Percentiles rank a stretch among this genome's conserved stretches.
Evolutionary conservation across 2,329 filamentous ascomycete genomes (phyloP).

Genomic region (Bipolaris bicolor): DNA sequence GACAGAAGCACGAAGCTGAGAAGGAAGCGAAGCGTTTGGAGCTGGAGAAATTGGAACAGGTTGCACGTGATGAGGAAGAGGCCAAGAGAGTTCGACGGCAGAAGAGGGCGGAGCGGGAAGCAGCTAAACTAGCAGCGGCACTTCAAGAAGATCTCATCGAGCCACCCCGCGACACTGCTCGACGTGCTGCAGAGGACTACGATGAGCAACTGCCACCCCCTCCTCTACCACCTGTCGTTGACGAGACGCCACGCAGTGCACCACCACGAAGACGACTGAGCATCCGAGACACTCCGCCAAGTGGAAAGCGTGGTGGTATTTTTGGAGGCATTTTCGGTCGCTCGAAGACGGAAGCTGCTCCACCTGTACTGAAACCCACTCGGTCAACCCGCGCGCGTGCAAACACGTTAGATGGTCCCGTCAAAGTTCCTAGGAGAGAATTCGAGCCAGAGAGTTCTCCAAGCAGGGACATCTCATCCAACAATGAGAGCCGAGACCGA

Average conservation of each 20-base stretch:
- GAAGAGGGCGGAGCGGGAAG: conserved; percentile 36
- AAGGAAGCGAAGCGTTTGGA: conserved; percentile 28
- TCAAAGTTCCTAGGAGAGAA: conserved; percentile 27
- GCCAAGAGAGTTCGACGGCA: conserved; percentile 31
- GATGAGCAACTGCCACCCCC: conserved; percentile 16
- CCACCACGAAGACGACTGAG: conserved; percentile 33
- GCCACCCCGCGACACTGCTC: conserved; percentile 34
- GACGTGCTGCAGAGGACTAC: conserved; percentile 26
- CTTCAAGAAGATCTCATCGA: conserved; percentile 21
- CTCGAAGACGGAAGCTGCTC: conserved; percentile 38
- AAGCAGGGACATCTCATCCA: conserved; percentile 42
- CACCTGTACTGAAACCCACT: conserved; percentile 31
- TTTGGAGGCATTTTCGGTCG: conserved; percentile 43
- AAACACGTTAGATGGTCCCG: conserved; percentile 30
- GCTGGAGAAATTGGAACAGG: conserved; percentile 20
- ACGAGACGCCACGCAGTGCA: conserved; percentile 29
- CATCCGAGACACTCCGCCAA: conserved; percentile 36
- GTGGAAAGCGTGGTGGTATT: conserved; percentile 36
- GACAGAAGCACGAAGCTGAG: conserved; percentile 36
- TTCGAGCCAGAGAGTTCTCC: conserved; percentile 30
- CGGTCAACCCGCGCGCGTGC: conserved; percentile 33
- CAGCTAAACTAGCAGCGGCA: conserved; percentile 25
- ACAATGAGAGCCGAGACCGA: conserved; percentile 40
- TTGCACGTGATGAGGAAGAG: conserved; percentile 34
- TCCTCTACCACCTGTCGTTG: conserved; percentile 24